phyloP scores from a whole-genome alignment of 2,329 filamentous ascomycete species.

The Cryphonectria japonica region DNA sequence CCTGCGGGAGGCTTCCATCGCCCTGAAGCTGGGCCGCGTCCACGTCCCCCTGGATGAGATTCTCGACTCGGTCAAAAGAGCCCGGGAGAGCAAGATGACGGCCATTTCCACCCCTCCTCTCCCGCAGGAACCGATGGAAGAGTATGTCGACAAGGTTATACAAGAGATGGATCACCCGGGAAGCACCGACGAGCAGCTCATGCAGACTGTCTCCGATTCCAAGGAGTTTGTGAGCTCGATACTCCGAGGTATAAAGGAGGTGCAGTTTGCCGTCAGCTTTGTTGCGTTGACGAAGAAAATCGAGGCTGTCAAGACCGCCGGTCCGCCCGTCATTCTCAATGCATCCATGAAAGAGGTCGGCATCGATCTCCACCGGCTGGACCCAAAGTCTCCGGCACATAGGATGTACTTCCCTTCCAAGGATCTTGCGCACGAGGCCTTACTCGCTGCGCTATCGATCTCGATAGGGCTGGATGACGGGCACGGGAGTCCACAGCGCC shows the following conservation, averaged over 20 bases:
- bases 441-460: conserved; percentile 89
- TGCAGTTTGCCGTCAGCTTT: conserved; percentile 93
- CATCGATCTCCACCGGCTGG: conserved; percentile 87
- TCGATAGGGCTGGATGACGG: conserved; percentile 91
- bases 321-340: conserved; percentile 78
- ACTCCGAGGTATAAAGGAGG: conserved; percentile 89
- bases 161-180: conserved; percentile 73
- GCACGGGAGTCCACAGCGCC: conserved; percentile 79
- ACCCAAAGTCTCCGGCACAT: conserved; percentile 91
- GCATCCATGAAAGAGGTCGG: conserved; percentile 96
- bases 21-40: conserved; percentile 86
- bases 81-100: conserved; percentile 51
- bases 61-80: conserved; percentile 61
- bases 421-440: conserved; percentile 92
- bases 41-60: conserved; percentile 92
- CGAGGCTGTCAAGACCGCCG: conserved; percentile 65
- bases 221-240: conserved; percentile 92
- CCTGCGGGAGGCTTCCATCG: conserved; percentile 85
- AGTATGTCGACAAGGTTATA: conserved; percentile 73
- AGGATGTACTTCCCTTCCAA: conserved; percentile 96
- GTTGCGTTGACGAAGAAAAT: conserved; percentile 84
- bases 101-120: conserved; percentile 37
- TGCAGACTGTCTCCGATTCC: conserved; percentile 86
- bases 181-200: conserved; percentile 68
- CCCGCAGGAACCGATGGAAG: conserved; percentile 55